A percentile compares a stretch with the other conserved stretches of the same genome.
Conservation (phyloP, 2,329 filamentous ascomycete genomes). For the Aureobasidium melanogenum region DNA sequence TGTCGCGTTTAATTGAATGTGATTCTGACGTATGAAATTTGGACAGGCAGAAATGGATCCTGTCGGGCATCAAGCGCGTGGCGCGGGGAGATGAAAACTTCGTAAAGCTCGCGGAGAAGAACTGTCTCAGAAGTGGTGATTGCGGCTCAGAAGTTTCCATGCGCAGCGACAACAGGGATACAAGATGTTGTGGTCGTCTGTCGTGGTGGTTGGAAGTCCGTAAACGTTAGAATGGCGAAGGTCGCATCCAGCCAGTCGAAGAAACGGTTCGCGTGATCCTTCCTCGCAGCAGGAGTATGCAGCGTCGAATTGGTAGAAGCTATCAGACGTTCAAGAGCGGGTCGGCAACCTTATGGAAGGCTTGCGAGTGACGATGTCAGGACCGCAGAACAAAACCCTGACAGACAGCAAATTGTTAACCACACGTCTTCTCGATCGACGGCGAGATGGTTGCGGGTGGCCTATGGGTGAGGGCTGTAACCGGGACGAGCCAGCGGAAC, state of each 20-base stretch:
- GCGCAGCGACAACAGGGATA: constrained; percentile 3
- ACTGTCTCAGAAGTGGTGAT: neutral
- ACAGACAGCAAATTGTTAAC: neutral
- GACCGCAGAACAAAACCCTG: constrained; percentile 1
- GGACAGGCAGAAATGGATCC: neutral
- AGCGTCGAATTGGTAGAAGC: constrained; percentile 7
- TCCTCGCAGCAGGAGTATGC: neutral
- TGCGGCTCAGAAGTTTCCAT: constrained; percentile 11
- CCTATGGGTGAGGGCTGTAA: constrained; percentile 6
- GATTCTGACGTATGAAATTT: constrained; percentile 10
- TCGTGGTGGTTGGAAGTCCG: constrained; percentile 9
- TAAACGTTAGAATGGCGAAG: constrained; percentile 7
- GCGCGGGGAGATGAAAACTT: neutral
- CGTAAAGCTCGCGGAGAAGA: neutral
- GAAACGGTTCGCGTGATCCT: constrained; percentile 12
- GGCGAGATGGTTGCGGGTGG: constrained; percentile 7
- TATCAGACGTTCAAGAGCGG: constrained; percentile 12
- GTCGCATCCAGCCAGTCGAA: constrained; percentile 8
- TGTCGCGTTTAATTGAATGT: constrained; percentile 8
- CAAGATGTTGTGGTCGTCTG: neutral
- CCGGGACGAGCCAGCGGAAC: constrained; percentile 11
- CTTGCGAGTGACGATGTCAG: constrained; percentile 3
- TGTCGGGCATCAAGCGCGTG: constrained; percentile 3
- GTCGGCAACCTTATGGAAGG: constrained; percentile 12
- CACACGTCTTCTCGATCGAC: constrained; percentile 2